These are phyloP conservation scores for Otatea glauca DNA, from an alignment of 176 grass and related monocot genomes.

Conservation along the genomic window DNA sequence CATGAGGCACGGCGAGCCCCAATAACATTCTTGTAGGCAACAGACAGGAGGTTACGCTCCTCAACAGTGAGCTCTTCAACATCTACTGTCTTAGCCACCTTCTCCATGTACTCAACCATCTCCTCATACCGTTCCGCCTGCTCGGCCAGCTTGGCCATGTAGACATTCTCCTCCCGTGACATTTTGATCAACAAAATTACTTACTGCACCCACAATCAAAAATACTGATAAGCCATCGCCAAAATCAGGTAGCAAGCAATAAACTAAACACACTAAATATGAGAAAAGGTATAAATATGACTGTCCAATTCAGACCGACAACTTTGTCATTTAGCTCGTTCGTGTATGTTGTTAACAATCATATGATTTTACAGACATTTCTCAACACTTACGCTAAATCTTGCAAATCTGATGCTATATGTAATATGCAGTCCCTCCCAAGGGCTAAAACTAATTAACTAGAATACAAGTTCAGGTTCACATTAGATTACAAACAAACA, in stretches of 20 bases:
- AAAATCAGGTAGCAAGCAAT: neutral
- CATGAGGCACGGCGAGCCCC: slow-evolving; percentile 86
- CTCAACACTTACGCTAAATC: neutral
- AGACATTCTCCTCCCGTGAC: slow-evolving; percentile 77
- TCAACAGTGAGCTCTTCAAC: slow-evolving; percentile 80
- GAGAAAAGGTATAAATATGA: neutral
- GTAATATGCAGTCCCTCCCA: neutral
- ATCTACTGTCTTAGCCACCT: slow-evolving; percentile 79
- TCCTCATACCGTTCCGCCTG: slow-evolving; percentile 86
- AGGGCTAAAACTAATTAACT: neutral
- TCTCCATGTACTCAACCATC: slow-evolving; percentile 95
- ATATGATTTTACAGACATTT: neutral
- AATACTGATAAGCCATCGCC: neutral
- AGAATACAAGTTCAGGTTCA: neutral
- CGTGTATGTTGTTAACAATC: neutral
- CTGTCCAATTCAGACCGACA: neutral
- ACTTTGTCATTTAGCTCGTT: neutral
- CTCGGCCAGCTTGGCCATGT: slow-evolving; percentile 92
- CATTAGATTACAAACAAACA: neutral
- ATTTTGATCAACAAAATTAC: slow-evolving; percentile 16
- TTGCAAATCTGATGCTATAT: neutral
- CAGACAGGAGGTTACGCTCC: slow-evolving; percentile 86
- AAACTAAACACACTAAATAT: neutral
- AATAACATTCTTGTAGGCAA: slow-evolving; percentile 95
- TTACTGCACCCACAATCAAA: slow-evolving; percentile 30